A percentile compares a stretch with the other conserved stretches of the same genome.
These are phyloP conservation scores for Boletus vermiculosoides DNA, from an alignment of 768 basidiomycete genomes.

Conservation along the genomic window DNA sequence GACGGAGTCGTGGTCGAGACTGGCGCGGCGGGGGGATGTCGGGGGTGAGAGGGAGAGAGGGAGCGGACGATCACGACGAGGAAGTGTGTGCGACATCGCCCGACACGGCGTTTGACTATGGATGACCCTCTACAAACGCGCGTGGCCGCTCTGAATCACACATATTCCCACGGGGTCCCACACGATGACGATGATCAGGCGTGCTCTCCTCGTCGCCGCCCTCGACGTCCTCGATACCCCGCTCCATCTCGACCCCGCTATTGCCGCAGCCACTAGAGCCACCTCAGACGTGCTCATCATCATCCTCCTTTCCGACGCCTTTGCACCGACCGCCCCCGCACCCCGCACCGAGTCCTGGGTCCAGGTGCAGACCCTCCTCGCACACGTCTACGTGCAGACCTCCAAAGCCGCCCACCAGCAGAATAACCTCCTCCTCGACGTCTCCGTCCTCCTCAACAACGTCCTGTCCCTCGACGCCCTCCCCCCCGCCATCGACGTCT, in stretches of 20 bases:
- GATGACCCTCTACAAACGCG: background rate
- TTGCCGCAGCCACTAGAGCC: conserved; percentile 44
- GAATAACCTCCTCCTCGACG: conserved; percentile 68
- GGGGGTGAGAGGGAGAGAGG: background rate
- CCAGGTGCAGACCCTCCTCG: conserved; percentile 71
- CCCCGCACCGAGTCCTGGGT: conserved; percentile 57
- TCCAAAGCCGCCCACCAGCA: conserved; percentile 66
- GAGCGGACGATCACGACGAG: background rate
- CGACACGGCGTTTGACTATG: background rate
- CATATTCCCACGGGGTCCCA: conserved; percentile 16
- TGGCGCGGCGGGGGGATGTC: conserved; percentile 2
- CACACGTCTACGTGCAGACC: conserved; percentile 84
- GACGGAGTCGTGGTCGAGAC: conserved; percentile 18
- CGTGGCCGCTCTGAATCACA: background rate
- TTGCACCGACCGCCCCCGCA: conserved; percentile 37
- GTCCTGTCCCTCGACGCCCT: conserved; percentile 45
- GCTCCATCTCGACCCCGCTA: conserved; percentile 53
- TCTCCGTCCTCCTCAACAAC: conserved; percentile 75
- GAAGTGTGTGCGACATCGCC: background rate
- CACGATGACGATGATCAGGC: conserved; percentile 7
- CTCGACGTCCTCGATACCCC: conserved; percentile 51
- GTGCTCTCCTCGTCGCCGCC: conserved; percentile 51
- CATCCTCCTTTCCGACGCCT: conserved; percentile 62
- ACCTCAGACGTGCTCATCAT: conserved; percentile 56
- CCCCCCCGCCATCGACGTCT: conserved; percentile 38